Evolutionary conservation across 352 stramenopile species (phyloP), one percentile per base, ranked within the genome.

Genomic region (Globisporangium barbulae): DNA sequence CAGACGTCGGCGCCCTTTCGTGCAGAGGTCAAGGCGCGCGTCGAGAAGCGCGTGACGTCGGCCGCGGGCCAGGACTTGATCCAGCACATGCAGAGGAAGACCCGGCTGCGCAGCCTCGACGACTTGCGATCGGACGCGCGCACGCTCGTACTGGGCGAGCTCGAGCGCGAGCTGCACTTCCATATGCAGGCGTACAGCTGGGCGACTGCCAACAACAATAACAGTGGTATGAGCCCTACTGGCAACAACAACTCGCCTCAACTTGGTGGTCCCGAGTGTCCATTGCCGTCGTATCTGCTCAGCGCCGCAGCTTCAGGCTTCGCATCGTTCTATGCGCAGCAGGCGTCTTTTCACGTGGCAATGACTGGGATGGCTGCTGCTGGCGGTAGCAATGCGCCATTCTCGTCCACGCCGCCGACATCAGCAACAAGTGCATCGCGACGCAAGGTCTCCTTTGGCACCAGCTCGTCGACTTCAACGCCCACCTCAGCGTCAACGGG

Each of bases 21-120:
- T 3, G 78, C 74, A 0, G 83, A 92, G 59, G 71, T 92, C 2
- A 87, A 90, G 58, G 64, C 69, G n/a, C 78, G 83, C 25, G 75
- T 92, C n/a, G 83, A 92, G 65, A 90, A 90, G 73, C 75, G 81
- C 39, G 83, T 92, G 63, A 92, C 81, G 22, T 70, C 79, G 33
- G 81, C 81, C 6, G 83, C 83, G 1, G 78, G 83, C 25, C 83
- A 90, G 67, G 81, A 92, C 39, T 71, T 92, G 48, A 69, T 92
- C 48, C 81, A 89, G 65, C 83, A 92, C 67, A 92, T 92, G 83
- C 83, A 92, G 57, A 92, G 90, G 73, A 92, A 92, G 71, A 92
- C 83, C 31, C 74, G 83, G 30, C 65, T 92, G 60, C 79, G 83
- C 21, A 90, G 78, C 37, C 63, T 92, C 22, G 83, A 92, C 45